Evolutionary conservation across 345 rosid genomes (phyloP), one percentile per base, ranked within the genome.

Genomic region (Microcos paniculata): DNA sequence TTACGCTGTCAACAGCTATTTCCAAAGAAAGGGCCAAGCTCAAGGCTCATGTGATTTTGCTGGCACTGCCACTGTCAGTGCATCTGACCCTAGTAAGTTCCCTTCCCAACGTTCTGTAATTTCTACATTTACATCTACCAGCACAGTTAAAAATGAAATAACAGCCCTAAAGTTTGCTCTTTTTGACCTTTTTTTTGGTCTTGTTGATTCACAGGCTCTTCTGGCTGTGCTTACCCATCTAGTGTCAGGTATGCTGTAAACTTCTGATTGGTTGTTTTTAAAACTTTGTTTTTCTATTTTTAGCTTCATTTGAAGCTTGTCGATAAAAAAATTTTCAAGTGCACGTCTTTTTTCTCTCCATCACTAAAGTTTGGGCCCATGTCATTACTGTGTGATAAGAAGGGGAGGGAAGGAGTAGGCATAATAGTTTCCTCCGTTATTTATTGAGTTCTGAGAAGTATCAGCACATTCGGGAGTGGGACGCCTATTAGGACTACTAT

Each of bases 1-100:
- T 75, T 94, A 88, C 80, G 98, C 98, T 46, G 98, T 90, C 68
- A 96, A 96, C 82, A 96, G 98, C 87, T 96, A 76, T 79, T 96
- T 82, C 87, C 99, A 93, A 72, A 89, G 42, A 75, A 93, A 93
- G 83, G 86, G 88, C 24, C 97, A 91, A 85, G 70, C 89, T 81
- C 74, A 79, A 74, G 94, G 90, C 72, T 4, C 95, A 42, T 96
- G 99, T 86, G 91, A 92, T 76, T 96, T 94, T 72, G 26, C 87
- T 77, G 97, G 95, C 80, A 67, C 94, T 72, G 98, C 98, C 26
- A 8, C 82, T 70, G 9, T 84, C 55, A 56, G 89, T 53, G 49
- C 76, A 72, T 3, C 91, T 11, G 91, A 91, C 77, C 96, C 96
- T 28, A 89, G 96, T 91, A 84, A 71, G 78, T 57, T 71, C 28